A percentile compares a stretch with the other conserved stretches of the same genome.
These are phyloP conservation scores for Colletotrichum sp. DNA, from an alignment of 2,329 filamentous ascomycete genomes.

Conservation along the genomic window DNA sequence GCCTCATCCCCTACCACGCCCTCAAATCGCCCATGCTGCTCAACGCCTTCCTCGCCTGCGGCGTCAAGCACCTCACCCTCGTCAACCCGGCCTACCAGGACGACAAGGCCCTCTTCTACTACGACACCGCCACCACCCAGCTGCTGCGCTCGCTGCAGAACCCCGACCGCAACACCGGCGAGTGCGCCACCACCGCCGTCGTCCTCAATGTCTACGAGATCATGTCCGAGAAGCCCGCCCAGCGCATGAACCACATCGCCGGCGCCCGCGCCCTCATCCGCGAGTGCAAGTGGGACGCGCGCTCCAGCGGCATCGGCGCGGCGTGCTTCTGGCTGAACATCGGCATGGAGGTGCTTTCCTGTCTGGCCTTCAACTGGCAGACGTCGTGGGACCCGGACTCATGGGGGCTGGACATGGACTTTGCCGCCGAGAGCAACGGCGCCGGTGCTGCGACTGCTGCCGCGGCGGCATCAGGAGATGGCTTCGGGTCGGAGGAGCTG, in stretches of 20 bases:
- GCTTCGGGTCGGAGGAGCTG: conserved; percentile 70
- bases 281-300: conserved; percentile 88
- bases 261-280: conserved; percentile 86
- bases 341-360: conserved; percentile 87
- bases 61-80: conserved; percentile 79
- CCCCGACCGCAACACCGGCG: conserved; percentile 80
- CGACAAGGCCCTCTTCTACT: conserved; percentile 81
- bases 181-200: conserved; percentile 87
- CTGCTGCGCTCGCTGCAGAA: conserved; percentile 81
- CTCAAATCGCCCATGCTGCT: conserved; percentile 86
- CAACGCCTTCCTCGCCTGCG: conserved; percentile 88
- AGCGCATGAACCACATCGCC: conserved; percentile 89
- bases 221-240: conserved; percentile 80
- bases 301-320: conserved; percentile 77
- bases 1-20: conserved; percentile 82
- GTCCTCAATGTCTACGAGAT: conserved; percentile 92
- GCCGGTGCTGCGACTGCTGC: conserved; percentile 3
- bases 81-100: conserved; percentile 73
- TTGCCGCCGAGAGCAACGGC: conserved; percentile 38
- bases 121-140: conserved; percentile 82
- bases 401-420: conserved; percentile 85
- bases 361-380: conserved; percentile 85
- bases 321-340: conserved; percentile 97
- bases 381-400: conserved; percentile 89
- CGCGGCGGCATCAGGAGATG: conserved; percentile 5